Conservation (phyloP, 75 land plant genomes). For the Cupressus sempervirens region DNA sequence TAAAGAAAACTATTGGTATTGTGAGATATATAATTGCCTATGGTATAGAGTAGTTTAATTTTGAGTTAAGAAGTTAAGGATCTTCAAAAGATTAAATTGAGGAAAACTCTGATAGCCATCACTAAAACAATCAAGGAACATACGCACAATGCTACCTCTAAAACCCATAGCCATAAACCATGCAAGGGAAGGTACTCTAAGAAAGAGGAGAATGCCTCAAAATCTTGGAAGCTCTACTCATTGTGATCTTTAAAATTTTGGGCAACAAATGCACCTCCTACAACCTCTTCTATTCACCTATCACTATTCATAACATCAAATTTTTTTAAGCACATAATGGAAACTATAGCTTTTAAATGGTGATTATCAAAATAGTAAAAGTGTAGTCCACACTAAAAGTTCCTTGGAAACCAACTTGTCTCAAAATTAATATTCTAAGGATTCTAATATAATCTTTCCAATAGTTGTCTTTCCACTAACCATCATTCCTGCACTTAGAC, state of each 20-base stretch:
- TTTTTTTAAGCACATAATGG: neutral
- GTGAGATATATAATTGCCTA: neutral
- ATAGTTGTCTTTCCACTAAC: slow-evolving; percentile 92
- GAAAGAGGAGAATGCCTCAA: slow-evolving; percentile 45
- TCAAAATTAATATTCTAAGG: slow-evolving; percentile 62
- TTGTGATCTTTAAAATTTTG: slow-evolving; percentile 47
- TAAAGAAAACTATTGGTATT: neutral
- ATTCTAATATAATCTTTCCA: slow-evolving; percentile 71
- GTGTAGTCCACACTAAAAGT: neutral
- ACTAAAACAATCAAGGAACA: neutral
- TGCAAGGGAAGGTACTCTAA: neutral
- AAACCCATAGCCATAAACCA: neutral
- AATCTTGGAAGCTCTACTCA: slow-evolving; percentile 56
- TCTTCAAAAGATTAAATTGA: neutral
- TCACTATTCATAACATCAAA: slow-evolving; percentile 45
- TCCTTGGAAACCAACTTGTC: slow-evolving; percentile 58
- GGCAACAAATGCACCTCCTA: slow-evolving; percentile 58
- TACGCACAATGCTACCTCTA: neutral
- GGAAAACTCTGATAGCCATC: too few species aligned
- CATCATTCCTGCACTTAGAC: slow-evolving; percentile 79
- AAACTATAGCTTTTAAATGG: neutral
- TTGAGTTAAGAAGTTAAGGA: neutral
- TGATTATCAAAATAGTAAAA: neutral
- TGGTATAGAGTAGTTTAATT: neutral
- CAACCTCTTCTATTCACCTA: slow-evolving; percentile 52